Conservation (phyloP, 2,329 filamentous ascomycete species). For the Sclerotinia trifoliorum region DNA sequence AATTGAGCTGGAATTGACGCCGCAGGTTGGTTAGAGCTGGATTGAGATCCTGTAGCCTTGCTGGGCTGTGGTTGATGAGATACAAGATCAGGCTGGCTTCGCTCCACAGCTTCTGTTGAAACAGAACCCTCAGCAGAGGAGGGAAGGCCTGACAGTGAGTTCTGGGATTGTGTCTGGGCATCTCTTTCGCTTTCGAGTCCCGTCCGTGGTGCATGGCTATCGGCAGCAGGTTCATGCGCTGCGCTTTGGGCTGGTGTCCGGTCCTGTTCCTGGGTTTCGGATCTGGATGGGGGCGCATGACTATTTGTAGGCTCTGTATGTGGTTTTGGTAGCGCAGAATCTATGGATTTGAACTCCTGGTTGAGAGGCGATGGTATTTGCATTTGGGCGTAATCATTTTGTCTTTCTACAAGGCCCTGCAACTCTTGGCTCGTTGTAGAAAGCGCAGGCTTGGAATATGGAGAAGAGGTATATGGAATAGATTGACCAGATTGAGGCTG, state of each 20-base stretch:
- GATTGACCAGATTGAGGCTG: not conserved
- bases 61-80: not conserved
- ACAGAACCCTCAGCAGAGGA: too few species aligned
- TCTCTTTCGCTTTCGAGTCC: not conserved
- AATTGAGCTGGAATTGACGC: not conserved
- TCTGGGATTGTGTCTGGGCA: not conserved
- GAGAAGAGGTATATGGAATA: not conserved
- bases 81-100: not conserved
- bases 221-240: not conserved
- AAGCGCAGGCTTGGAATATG: not conserved
- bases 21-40: too few species aligned
- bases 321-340: not conserved
- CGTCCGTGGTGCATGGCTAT: not conserved
- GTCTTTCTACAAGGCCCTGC: not conserved
- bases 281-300: not conserved
- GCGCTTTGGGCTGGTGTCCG: not conserved
- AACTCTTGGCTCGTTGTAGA: not conserved
- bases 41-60: not conserved
- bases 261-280: not conserved
- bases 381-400: not conserved
- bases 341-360: not conserved
- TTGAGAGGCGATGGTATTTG: not conserved
- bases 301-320: not conserved
- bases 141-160: not conserved
- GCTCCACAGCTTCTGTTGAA: not conserved